These are phyloP conservation scores for Monilinia fructicola DNA, from an alignment of 2,329 filamentous ascomycete genomes.

Conservation along the genomic window DNA sequence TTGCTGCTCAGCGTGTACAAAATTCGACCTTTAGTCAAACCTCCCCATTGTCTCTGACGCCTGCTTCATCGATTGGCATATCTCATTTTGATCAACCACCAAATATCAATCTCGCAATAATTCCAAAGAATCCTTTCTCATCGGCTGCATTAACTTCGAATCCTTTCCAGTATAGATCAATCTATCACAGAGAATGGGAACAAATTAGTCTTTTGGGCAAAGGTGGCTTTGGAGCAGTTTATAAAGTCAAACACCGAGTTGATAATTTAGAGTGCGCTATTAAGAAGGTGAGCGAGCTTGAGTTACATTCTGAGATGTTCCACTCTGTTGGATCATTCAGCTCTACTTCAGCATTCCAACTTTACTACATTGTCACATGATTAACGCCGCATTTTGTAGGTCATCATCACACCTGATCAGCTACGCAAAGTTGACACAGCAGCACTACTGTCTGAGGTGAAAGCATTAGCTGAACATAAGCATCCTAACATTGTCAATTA, in stretches of 20 bases:
- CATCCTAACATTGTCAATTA: conserved; percentile 68
- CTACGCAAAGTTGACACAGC: conserved; percentile 21
- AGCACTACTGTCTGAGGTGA: conserved; percentile 49
- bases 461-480: conserved; percentile 60
- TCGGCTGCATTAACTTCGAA: conserved; percentile 18
- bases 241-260: conserved; percentile 58
- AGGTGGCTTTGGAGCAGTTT: conserved; percentile 66
- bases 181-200: conserved; percentile 21
- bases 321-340: neutral
- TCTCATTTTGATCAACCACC: conserved; percentile 20
- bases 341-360: neutral
- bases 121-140: conserved; percentile 22
- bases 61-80: conserved; percentile 11
- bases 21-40: conserved; percentile 2
- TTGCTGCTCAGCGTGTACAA: conserved; percentile 27
- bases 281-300: conserved; percentile 48
- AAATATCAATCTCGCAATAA: neutral
- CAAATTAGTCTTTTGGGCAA: conserved; percentile 58
- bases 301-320: neutral
- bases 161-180: conserved; percentile 19
- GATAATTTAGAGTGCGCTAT: conserved; percentile 64
- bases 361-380: neutral
- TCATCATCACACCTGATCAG: conserved; percentile 49
- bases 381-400: conserved; percentile 35
- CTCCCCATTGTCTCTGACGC: neutral